Conservation (phyloP, 345 rosid genomes). For the Barbarea vulgaris region DNA sequence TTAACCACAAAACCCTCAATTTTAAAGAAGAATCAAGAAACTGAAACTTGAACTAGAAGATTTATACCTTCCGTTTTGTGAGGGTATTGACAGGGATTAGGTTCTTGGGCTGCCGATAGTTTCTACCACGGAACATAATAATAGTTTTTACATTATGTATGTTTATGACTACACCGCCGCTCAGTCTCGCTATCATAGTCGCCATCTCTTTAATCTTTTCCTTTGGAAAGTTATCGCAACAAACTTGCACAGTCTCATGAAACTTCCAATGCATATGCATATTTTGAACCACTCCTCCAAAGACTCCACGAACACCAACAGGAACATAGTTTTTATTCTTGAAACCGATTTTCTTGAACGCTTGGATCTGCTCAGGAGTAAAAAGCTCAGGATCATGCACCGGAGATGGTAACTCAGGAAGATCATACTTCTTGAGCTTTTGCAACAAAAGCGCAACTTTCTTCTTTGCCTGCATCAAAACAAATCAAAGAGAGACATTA, state of each 20-base stretch:
- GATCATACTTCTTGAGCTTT: constrained; percentile 91
- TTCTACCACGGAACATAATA: constrained; percentile 97
- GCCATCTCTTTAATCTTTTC: constrained; percentile 98
- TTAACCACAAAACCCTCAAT: neutral
- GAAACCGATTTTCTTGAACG: constrained; percentile 85
- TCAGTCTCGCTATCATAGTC: constrained; percentile 80
- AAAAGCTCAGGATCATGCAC: constrained; percentile 92
- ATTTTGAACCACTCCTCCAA: constrained; percentile 97
- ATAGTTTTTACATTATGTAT: constrained; percentile 88
- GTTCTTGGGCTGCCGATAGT: constrained; percentile 93
- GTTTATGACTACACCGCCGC: constrained; percentile 89
- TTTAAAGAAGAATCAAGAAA: constrained; percentile 14
- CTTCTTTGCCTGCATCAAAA: constrained; percentile 75
- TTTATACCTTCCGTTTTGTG: constrained; percentile 83
- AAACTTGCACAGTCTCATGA: constrained; percentile 97
- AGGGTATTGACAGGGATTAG: constrained; percentile 94
- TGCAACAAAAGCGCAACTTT: constrained; percentile 87
- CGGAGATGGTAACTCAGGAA: constrained; percentile 85
- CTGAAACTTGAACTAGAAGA: neutral
- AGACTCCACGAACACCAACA: constrained; percentile 98
- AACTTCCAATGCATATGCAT: constrained; percentile 99
- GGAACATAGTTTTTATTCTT: constrained; percentile 91
- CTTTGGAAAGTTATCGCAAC: constrained; percentile 91
- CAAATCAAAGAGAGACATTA: neutral
- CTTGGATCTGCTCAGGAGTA: constrained; percentile 81